Evolutionary conservation across 192 early-diverging fungal genomes (phyloP).

Genomic region (Podila epigama): DNA sequence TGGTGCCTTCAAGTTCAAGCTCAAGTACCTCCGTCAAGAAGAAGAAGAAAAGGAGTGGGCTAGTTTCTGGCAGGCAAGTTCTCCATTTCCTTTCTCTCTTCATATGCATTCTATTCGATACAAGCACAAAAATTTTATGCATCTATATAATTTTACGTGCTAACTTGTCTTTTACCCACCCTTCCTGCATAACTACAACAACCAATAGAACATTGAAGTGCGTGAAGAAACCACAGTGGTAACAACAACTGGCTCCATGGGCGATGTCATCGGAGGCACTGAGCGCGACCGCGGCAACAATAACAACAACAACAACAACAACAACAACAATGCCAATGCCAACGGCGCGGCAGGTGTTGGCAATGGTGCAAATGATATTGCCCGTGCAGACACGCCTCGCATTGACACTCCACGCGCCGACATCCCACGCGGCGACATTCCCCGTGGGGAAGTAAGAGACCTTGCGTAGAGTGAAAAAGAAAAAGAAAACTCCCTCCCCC

Average conservation of each 20-base stretch:
- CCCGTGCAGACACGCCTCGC: neutral
- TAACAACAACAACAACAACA: neutral
- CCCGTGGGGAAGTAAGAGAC: slow-evolving; percentile 6
- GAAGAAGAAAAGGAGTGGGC: slow-evolving; percentile 50
- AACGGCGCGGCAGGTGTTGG: neutral
- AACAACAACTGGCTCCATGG: slow-evolving; percentile 44
- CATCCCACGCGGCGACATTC: slow-evolving; percentile 9
- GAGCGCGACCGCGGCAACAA: neutral
- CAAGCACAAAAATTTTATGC: too few species aligned
- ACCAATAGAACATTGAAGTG: slow-evolving; percentile 33
- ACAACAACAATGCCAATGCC: neutral
- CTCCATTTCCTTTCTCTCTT: neutral
- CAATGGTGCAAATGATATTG: neutral
- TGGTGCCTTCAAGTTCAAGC: slow-evolving; percentile 33
- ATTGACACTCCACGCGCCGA: slow-evolving; percentile 9
- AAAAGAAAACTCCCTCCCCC: slow-evolving; percentile 6
- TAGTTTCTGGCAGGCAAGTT: slow-evolving; percentile 44
- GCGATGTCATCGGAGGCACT: slow-evolving; percentile 36
- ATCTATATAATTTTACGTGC: too few species aligned
- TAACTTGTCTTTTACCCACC: too few species aligned
- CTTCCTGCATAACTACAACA: too few species aligned
- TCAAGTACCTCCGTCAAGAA: slow-evolving; percentile 31
- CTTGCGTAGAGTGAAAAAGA: neutral
- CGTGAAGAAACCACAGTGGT: slow-evolving; percentile 41
- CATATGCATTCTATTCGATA: neutral